Evolutionary conservation across 106 monocot genomes (phyloP), one percentile per base, ranked within the genome.

Genomic region (Dendrobium officinale): DNA sequence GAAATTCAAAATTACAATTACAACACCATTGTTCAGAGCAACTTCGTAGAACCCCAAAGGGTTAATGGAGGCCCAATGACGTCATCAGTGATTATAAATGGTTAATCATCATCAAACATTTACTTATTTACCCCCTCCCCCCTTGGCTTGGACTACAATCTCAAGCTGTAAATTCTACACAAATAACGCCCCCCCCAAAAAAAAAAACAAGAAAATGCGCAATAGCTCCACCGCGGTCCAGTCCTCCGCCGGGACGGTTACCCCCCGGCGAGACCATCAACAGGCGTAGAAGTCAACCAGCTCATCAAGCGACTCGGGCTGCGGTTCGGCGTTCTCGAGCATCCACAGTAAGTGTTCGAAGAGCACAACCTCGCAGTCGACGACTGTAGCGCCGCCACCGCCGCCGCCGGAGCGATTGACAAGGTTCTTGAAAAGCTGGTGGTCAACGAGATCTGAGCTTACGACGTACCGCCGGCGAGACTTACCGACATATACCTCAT

Each of bases 291-390:
- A 91, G 18, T 88, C 88, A 26, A 86, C 88, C 55, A 91, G 82
- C 86, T 91, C 91, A 67, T 91, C 91, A 9, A 88, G 56, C 0
- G 88, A 88, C 72, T 88, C 88, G 26, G 88, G 83, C 75, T 81
- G 83, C 9, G 85, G 84, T 13, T 90, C 90, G 29, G 85, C 88
- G 77, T 88, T 91, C 75, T 91, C 88, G 33, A 91, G 84, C 91
- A 91, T 91, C 91, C 91, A 91, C 13, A 91, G 86, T 3, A 91
- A 82, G 88, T 91, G 91, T 61, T 91, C 88, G 86, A 91, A 91
- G 33, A 91, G 88, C 67, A 88, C 90, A 59, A 91, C 90, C 84
- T 91, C 90, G 75, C 90, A 91, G 9, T 81, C 90, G 29, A 91
- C 86, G 18, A 88, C 84, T 16, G 78, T 72, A 54, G 68, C 72